Base-by-base conservation (phyloP, 2,329 filamentous ascomycete genomes). In the Fusarium goolgardi region DNA sequence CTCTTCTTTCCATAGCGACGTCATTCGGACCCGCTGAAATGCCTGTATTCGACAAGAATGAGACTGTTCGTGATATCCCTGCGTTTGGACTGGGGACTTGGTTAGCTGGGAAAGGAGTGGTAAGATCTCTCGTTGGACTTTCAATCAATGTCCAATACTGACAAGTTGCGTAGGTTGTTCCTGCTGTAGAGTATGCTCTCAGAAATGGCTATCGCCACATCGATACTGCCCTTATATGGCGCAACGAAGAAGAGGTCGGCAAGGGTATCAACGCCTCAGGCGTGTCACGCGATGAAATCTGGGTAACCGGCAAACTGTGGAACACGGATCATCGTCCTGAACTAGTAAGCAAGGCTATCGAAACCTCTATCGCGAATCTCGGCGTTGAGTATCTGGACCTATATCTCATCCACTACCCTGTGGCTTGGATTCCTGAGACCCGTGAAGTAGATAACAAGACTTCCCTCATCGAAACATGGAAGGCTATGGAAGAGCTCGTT, bases 171-270 rank as follows among this genome's bases (percentile, higher is more conserved):
- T 10, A 74, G 65, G 73, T 72, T 35, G 63, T 57, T 20, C 54
- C 57, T n/a, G 87, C 87, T 23, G 87, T 89, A 59, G 83, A 86
- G 69, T 79, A 79, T 35, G 86, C 85, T 15, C 78, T 88, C 20
- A 80, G 79, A 65, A 72, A 77, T 18, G 86, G 86, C 27, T 88
- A 88, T 75, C 79, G 84, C 37, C 85, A 87, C 70, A 84, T 88
- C 65, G 84, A 85, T 74, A 86, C 85, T 6, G 77, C 78, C 44
- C 82, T 88, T 59, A 86, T 86, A 43, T 91, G 91, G 73, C 86
- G 86, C 72, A 90, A 90, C 72, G 88, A 85, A 65, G 72, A 75
- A 5, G 82, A 84, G 63, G 82, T 85, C 41, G 83, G 83, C 16
- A 71, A 79, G 43, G 83, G 82, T 21, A 85, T 85, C 65, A 77